Conservation (phyloP, 1,284 basidiomycete genomes). For the Pterulicium gracile region DNA sequence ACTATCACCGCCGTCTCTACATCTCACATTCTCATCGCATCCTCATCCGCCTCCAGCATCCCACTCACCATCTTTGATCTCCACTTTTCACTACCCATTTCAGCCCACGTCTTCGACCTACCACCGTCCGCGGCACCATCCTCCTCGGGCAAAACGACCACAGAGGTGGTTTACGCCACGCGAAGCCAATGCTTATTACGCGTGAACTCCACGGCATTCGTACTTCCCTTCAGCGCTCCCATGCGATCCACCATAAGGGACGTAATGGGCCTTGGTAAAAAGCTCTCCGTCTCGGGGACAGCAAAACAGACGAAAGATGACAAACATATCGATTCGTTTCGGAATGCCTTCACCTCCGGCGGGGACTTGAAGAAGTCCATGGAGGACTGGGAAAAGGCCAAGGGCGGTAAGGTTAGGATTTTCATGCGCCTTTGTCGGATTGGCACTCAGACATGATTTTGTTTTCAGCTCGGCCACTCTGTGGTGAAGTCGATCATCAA, state of each 20-base stretch:
- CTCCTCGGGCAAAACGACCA: background rate
- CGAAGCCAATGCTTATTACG: background rate
- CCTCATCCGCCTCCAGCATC: background rate
- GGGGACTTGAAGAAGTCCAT: background rate
- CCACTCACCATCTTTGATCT: constrained; percentile 1
- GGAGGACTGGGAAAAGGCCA: background rate
- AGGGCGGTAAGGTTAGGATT: background rate
- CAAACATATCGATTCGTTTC: background rate
- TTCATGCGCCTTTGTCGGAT: background rate
- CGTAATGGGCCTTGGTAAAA: background rate
- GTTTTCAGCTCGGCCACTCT: background rate
- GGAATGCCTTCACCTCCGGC: background rate
- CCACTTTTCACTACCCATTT: background rate
- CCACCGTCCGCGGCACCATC: background rate
- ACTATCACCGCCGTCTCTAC: background rate
- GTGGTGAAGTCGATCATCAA: background rate
- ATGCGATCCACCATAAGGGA: background rate
- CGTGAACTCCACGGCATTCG: background rate
- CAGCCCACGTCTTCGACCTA: background rate
- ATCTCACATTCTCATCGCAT: background rate
- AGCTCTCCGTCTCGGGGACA: background rate
- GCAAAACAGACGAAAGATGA: background rate
- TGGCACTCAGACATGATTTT: too few species aligned
- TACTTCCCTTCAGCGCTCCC: background rate
- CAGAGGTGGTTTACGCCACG: background rate